Conservation (phyloP, 2,329 filamentous ascomycete genomes). For the Fusarium lyarnte region DNA sequence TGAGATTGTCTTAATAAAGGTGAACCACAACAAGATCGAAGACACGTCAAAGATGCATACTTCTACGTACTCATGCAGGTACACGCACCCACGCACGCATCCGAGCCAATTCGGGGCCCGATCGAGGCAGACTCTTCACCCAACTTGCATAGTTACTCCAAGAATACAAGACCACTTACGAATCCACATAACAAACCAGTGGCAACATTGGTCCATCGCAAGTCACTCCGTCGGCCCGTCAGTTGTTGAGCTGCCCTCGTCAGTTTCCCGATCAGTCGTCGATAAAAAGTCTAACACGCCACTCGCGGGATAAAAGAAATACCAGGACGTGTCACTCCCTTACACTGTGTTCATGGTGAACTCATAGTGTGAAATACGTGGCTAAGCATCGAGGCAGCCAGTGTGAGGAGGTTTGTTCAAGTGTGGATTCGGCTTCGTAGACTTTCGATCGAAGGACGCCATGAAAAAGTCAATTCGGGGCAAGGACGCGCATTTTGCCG, state of each 20-base stretch:
- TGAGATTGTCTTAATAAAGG: background rate
- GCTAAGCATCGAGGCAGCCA: slow-evolving; percentile 3
- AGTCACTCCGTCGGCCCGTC: slow-evolving; percentile 12
- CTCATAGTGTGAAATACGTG: background rate
- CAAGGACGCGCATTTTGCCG: slow-evolving; percentile 10
- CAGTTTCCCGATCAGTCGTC: background rate
- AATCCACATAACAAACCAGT: background rate
- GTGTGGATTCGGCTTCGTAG: background rate
- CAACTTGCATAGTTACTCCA: background rate
- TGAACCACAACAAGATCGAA: slow-evolving; percentile 9
- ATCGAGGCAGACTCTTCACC: slow-evolving; percentile 2
- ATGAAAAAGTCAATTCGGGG: slow-evolving; percentile 26
- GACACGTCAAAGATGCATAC: slow-evolving; percentile 7
- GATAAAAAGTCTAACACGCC: slow-evolving; percentile 23
- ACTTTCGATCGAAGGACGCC: slow-evolving; percentile 13
- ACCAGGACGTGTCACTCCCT: background rate
- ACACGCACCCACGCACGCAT: slow-evolving; percentile 15
- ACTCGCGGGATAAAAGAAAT: slow-evolving; percentile 7
- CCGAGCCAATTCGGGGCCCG: slow-evolving; percentile 1
- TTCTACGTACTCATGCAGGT: slow-evolving; percentile 25
- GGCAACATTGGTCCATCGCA: slow-evolving; percentile 13
- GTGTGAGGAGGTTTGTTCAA: slow-evolving; percentile 10
- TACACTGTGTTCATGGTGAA: background rate
- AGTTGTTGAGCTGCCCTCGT: background rate
- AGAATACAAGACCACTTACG: background rate